A percentile compares a stretch with the other conserved stretches of the same genome.
phyloP scores from a whole-genome alignment of 805 yeast species.

The Candida maesae region DNA sequence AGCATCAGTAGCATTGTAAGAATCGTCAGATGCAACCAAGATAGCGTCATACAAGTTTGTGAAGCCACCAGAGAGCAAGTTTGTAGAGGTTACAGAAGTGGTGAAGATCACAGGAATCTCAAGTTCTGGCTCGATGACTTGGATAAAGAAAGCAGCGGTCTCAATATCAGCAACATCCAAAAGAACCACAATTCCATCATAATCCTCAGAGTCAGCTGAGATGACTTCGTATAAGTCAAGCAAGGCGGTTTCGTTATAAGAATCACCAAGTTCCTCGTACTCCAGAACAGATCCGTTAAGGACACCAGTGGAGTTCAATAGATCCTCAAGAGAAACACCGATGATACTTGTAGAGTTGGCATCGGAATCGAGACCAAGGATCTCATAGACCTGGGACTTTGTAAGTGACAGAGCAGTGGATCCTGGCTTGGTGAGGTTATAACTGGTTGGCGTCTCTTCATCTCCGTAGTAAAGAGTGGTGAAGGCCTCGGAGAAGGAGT shows the following conservation, averaged over 20 bases:
- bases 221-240: conserved; percentile 34
- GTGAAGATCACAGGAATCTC: conserved; percentile 46
- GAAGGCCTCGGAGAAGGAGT: conserved; percentile 16
- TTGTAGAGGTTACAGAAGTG: conserved; percentile 49
- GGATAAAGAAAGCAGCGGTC: conserved; percentile 48
- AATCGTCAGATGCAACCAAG: conserved; percentile 37
- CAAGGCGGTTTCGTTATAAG: conserved; percentile 19
- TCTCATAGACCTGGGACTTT: not conserved
- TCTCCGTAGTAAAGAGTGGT: conserved; percentile 12
- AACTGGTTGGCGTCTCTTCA: conserved; percentile 1
- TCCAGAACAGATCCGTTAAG: conserved; percentile 21
- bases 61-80: conserved; percentile 45
- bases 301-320: conserved; percentile 7
- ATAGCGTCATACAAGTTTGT: conserved; percentile 49
- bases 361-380: conserved; percentile 3
- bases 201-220: conserved; percentile 27
- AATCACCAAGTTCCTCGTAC: conserved; percentile 37
- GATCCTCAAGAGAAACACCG: conserved; percentile 2
- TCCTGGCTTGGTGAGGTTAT: not conserved
- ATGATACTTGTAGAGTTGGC: not conserved
- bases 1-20: conserved; percentile 32
- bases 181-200: conserved; percentile 46
- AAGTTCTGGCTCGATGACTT: conserved; percentile 33
- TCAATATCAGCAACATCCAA: conserved; percentile 50
- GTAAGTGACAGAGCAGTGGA: not conserved